Evolutionary conservation across 495 filamentous ascomycete genomes (phyloP).

Genomic region (Penicillium silybi): DNA sequence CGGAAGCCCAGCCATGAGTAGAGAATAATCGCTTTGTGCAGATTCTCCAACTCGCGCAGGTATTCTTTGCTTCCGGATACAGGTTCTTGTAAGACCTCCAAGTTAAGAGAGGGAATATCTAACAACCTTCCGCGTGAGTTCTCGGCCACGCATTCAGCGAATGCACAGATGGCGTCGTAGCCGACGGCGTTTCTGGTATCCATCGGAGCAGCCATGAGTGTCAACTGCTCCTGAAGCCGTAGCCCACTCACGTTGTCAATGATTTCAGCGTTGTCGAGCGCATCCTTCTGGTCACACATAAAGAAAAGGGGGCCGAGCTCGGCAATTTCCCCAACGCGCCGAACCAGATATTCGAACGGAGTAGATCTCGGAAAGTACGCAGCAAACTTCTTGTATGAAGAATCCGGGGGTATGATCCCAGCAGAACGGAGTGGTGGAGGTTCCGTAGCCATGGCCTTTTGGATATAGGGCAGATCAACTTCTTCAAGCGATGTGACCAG

Average conservation of each 20-base stretch:
- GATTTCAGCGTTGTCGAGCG: constrained; percentile 61
- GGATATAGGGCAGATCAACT: constrained; percentile 61
- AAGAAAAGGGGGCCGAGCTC: constrained; percentile 63
- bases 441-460: constrained; percentile 56
- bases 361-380: constrained; percentile 72
- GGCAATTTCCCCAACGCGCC: constrained; percentile 63
- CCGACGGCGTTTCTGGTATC: constrained; percentile 15
- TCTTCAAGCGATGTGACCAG: constrained; percentile 76
- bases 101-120: constrained; percentile 57
- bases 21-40: constrained; percentile 78
- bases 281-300: constrained; percentile 57
- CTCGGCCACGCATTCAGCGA: constrained; percentile 64
- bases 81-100: constrained; percentile 63
- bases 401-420: constrained; percentile 65
- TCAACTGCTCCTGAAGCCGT: constrained; percentile 65
- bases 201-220: constrained; percentile 69
- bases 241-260: constrained; percentile 64
- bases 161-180: constrained; percentile 46
- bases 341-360: constrained; percentile 73
- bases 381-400: constrained; percentile 65
- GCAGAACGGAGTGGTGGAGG: constrained; percentile 66
- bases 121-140: constrained; percentile 60
- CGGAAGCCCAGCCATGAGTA: constrained; percentile 83
- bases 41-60: constrained; percentile 60
- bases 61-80: constrained; percentile 45